Percentiles rank a stretch among this genome's conserved stretches.
These are phyloP conservation scores for Piper longum DNA, from an alignment of 164 flowering plant species.

Conservation along the genomic window DNA sequence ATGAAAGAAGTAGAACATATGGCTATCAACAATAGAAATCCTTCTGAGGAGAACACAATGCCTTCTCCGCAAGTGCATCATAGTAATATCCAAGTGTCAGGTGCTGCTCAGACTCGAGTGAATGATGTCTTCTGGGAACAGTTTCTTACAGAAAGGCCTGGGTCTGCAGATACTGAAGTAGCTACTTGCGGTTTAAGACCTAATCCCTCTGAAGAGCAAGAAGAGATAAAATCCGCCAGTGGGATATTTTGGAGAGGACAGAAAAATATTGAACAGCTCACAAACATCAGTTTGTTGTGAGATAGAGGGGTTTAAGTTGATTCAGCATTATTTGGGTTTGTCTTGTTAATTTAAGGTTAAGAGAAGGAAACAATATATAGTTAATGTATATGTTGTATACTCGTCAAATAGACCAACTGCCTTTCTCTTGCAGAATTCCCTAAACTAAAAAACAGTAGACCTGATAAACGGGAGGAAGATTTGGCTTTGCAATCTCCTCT, in stretches of 20 bases:
- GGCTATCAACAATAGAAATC: constrained; percentile 11
- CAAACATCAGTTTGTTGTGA: constrained; percentile 11
- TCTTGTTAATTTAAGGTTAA: too few relatives aligned
- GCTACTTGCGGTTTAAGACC: constrained; percentile 49
- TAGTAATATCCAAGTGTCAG: constrained; percentile 18
- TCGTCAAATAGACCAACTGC: too few relatives aligned
- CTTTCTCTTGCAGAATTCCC: too few relatives aligned
- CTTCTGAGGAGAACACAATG: constrained; percentile 12
- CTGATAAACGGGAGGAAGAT: too few relatives aligned
- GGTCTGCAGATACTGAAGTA: constrained; percentile 73
- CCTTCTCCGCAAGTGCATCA: constrained; percentile 28
- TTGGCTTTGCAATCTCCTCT: too few relatives aligned
- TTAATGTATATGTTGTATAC: too few relatives aligned
- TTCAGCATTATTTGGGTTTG: neutral
- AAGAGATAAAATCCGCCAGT: constrained; percentile 32
- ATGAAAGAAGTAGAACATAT: constrained; percentile 23
- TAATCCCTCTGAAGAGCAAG: constrained; percentile 36
- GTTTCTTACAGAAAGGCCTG: constrained; percentile 88
- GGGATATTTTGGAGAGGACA: constrained; percentile 29
- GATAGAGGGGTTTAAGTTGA: neutral
- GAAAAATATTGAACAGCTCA: constrained; percentile 43
- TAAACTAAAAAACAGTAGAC: too few relatives aligned
- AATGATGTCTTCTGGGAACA: constrained; percentile 97
- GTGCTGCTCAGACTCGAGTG: constrained; percentile 37
- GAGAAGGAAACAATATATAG: too few relatives aligned